Evolutionary conservation across 768 basidiomycete genomes (phyloP), one percentile per base, ranked within the genome.

Genomic region (Tricholoma sp.): DNA sequence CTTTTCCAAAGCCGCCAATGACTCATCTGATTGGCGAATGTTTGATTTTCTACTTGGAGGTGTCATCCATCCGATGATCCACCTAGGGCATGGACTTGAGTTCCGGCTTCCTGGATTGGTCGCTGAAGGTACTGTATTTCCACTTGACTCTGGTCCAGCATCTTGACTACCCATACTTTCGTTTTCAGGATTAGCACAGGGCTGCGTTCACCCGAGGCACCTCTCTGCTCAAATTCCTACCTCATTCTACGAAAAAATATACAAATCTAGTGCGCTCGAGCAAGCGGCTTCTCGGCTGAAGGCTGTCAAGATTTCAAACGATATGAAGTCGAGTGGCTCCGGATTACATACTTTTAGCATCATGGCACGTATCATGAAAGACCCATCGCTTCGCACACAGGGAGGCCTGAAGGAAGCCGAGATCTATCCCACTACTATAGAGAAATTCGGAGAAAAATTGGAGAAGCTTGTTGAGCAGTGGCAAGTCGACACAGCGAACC

Each of bases 11-110:
- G 68, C 76, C 28, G 76, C 70, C 51, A 85, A 84, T 50, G 63
- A 65, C 0, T 61, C 66, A 24, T 72, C 76, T 24, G 50, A 60
- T 17, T 79, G 80, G 5, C 61, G 64, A 33, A 69, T 73, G 63
- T 64, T 88, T n/a, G 76, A 74, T 37, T 79, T 85, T 15, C 77
- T 85, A 62, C 41, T 85, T 2, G 74, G 75, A 0, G 85, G 83
- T 2, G 62, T 86, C 2, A 13, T 88, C 4, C 88, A 90, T 63
- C 85, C 88, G 0, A 57, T 88, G 50, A 88, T 89, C 50, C 86
- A 89, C 61, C 60, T 71, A 2, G 86, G 84, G 18, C 84, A 82
- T 68, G 87, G 85, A 1, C 68, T 79, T 3, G 88, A 89, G 66
- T 88, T 88, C 58, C 72, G 66, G 12, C 61, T 85, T 31, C 77